phyloP scores from a whole-genome alignment of 495 filamentous ascomycete species.

The Hyaloscypha hepaticicola region DNA sequence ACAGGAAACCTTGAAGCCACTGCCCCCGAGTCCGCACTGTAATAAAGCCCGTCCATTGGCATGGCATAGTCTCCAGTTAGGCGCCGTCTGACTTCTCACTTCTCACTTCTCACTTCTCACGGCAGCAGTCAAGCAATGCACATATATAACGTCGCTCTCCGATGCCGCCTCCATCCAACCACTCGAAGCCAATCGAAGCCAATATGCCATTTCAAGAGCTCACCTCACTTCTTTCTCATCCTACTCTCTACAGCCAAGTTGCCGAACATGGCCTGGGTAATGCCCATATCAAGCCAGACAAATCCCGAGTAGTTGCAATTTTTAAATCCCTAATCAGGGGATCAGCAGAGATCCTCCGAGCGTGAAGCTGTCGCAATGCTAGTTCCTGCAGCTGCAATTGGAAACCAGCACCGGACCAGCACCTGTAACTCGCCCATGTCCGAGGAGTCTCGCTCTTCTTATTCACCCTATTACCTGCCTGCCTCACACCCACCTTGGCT shows the following conservation, averaged over 20 bases:
- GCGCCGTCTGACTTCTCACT: too few relatives aligned
- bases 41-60: too few relatives aligned
- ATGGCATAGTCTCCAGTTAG: too few relatives aligned
- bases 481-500: neutral
- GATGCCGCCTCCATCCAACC: neutral
- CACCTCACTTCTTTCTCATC: neutral
- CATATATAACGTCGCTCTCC: neutral
- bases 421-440: neutral
- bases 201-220: neutral
- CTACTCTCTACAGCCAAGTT: neutral
- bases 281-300: too few relatives aligned
- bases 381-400: slow-evolving; percentile 1
- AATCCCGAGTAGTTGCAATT: neutral
- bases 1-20: too few relatives aligned
- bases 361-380: neutral
- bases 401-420: neutral
- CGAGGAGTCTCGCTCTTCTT: neutral
- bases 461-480: neutral
- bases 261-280: too few relatives aligned
- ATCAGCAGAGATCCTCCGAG: neutral
- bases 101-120: neutral
- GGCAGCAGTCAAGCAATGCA: neutral
- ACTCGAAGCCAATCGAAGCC: neutral
- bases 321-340: neutral
- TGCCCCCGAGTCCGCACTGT: too few relatives aligned